These are phyloP conservation scores for Hepatocystis sp. DNA, from an alignment of 169 alveolate genomes.

Conservation along the genomic window DNA sequence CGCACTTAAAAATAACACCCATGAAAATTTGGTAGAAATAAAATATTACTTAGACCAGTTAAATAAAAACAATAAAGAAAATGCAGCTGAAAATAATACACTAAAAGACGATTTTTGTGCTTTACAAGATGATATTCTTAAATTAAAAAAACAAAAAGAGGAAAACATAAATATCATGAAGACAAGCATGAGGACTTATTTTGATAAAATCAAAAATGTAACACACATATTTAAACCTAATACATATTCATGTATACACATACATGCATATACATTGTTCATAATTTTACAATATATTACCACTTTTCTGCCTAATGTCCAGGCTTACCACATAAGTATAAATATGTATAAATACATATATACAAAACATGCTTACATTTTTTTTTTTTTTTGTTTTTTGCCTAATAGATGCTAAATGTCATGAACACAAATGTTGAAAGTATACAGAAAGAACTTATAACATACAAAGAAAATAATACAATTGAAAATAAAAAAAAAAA, in stretches of 20 bases:
- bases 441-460: constrained; percentile 31
- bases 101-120: constrained; percentile 19
- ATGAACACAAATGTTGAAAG: constrained; percentile 53
- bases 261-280: neutral
- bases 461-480: constrained; percentile 51
- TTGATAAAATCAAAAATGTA: constrained; percentile 54
- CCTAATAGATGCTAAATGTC: constrained; percentile 37
- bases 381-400: neutral
- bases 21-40: constrained; percentile 64
- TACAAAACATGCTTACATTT: too few relatives aligned
- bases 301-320: too few relatives aligned
- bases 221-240: neutral
- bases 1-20: constrained; percentile 64
- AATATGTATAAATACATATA: too few relatives aligned
- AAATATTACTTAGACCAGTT: constrained; percentile 68
- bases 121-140: constrained; percentile 25
- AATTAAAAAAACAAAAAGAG: constrained; percentile 65
- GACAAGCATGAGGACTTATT: constrained; percentile 53
- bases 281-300: too few relatives aligned
- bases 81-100: constrained; percentile 21
- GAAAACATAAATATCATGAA: constrained; percentile 51
- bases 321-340: too few relatives aligned
- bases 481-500: constrained; percentile 54
- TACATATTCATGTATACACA: neutral
- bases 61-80: constrained; percentile 49